phyloP scores from a whole-genome alignment of 75 land plant species.

The Pinus taeda region DNA sequence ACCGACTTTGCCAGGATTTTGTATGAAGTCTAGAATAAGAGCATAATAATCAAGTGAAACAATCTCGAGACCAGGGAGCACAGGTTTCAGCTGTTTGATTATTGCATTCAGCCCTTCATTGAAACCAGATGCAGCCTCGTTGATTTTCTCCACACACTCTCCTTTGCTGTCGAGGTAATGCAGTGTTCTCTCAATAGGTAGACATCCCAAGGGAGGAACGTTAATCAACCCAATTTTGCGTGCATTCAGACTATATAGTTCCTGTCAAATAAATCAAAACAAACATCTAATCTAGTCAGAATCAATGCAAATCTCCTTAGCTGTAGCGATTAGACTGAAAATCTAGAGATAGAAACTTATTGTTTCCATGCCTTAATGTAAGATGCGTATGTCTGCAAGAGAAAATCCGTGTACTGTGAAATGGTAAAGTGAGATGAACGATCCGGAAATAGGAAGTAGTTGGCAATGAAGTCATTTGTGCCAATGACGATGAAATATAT shows the following conservation, averaged over 20 bases:
- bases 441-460: constrained; percentile 39
- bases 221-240: constrained; percentile 6
- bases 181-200: not conserved
- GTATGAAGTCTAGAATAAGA: not conserved
- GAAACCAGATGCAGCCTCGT: not conserved
- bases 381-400: constrained; percentile 16
- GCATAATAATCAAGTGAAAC: not conserved
- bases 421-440: constrained; percentile 16
- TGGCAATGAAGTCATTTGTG: constrained; percentile 66
- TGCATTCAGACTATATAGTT: not conserved
- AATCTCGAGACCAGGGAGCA: not conserved
- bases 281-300: no score
- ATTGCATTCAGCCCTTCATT: not conserved
- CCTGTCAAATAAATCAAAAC: not conserved
- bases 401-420: constrained; percentile 37
- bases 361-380: constrained; percentile 14
- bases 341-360: not conserved
- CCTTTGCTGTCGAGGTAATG: not conserved
- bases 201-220: constrained; percentile 11
- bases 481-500: constrained; percentile 57
- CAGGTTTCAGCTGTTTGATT: not conserved
- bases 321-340: no score
- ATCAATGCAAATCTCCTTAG: no score
- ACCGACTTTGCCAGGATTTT: not conserved
- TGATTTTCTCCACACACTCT: not conserved